Conservation (phyloP, 495 filamentous ascomycete species). For the Mycothermus thermophilus region DNA sequence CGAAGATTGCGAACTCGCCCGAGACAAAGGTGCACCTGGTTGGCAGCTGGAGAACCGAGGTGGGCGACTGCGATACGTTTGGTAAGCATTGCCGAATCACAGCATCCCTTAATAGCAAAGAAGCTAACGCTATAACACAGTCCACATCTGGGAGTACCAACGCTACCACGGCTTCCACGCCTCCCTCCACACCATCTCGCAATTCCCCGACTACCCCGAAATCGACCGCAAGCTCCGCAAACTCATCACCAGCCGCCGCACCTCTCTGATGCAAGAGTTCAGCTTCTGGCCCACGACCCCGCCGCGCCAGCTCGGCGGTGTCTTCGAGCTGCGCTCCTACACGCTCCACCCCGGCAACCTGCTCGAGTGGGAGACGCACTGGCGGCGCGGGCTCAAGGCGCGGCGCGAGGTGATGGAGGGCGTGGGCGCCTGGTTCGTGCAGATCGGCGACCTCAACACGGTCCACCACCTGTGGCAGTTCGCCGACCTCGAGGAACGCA, state of each 20-base stretch:
- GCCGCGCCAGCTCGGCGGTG: conserved; percentile 73
- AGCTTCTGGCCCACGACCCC: conserved; percentile 97
- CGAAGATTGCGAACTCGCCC: conserved; percentile 60
- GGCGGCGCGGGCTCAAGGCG: conserved; percentile 82
- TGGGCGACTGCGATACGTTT: conserved; percentile 95
- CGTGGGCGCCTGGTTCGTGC: conserved; percentile 96
- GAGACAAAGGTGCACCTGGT: conserved; percentile 92
- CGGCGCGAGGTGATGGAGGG: conserved; percentile 95
- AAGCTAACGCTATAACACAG: conserved; percentile 24
- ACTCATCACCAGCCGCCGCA: conserved; percentile 69
- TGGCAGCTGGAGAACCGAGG: conserved; percentile 96
- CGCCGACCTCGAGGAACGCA: conserved; percentile 86
- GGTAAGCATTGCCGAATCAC: conserved; percentile 39
- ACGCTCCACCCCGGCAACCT: conserved; percentile 91
- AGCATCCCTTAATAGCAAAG: background rate
- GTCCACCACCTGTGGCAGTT: conserved; percentile 99
- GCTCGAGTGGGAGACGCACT: conserved; percentile 96
- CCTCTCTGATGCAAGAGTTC: conserved; percentile 97
- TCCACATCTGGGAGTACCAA: conserved; percentile 99
- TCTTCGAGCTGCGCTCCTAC: conserved; percentile 96
- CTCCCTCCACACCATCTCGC: conserved; percentile 69
- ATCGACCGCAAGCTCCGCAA: conserved; percentile 71
- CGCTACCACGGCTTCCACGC: conserved; percentile 91
- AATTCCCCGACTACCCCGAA: conserved; percentile 63
- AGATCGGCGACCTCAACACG: conserved; percentile 93